Evolutionary conservation across 768 basidiomycete genomes (phyloP), one percentile per base, ranked within the genome.

Genomic region (Pleurotus pulmonarius): DNA sequence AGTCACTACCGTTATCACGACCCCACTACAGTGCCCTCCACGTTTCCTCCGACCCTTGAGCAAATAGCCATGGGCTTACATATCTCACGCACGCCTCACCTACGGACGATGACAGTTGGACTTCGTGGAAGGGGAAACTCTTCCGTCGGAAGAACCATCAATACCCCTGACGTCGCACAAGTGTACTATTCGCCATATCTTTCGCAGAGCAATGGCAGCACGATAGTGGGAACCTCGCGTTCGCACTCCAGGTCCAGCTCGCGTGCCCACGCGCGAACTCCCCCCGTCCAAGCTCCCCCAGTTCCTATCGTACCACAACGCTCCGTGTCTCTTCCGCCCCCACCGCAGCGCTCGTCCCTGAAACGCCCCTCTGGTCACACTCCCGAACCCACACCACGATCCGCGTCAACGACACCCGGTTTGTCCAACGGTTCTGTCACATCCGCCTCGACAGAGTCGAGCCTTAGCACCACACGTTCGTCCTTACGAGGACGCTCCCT

Each of bases 41-140:
- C 72, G 22, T 65, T 73, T 18, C 83, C 80, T 13, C 88, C 88
- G 1, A 86, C 83, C 46, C 78, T 88, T 40, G 83, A 87, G 63
- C 88, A 90, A 70, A 90, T 90, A 58, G 85, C 86, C 12, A 90
- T 90, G 87, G 88, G 88, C 16, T 76, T 90, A 20, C 88, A 90
- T 67, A 72, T 87, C 26, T 90, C 88, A 5, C 82, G 86, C 38
- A 90, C 88, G 1, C 88, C 88, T 3, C 88, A 90, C 65, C 70
- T 90, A 25, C 79, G 83, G 5, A 24, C 51, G 24, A 40, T 53
- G 51, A 53, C 51, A 16, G 51, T 53, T 9, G 51, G 51, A 3
- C 22, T 53, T 9, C 51, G 51, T 20, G 51, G 51, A 20, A 34
- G 18, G 20, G 39, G 38, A 53, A 38, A 22, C 38, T 25, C 51